These are phyloP conservation scores for Lactarius sanguifluus DNA, from an alignment of 768 basidiomycete genomes.

Conservation along the genomic window DNA sequence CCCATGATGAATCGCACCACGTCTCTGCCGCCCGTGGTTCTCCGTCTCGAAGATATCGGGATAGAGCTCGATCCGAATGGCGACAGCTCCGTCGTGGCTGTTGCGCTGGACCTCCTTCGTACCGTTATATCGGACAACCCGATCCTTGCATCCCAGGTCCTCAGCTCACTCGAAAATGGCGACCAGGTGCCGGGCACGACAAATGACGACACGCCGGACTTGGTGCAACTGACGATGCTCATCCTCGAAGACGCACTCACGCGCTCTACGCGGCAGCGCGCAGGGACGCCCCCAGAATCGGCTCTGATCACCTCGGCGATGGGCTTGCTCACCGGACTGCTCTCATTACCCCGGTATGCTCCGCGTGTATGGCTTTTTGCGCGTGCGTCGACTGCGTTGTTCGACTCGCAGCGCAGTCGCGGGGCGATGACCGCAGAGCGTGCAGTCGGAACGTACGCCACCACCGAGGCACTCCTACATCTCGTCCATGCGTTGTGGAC, in stretches of 20 bases:
- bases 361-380: conserved; percentile 87
- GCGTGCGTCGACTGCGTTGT: conserved; percentile 73
- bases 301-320: conserved; percentile 77
- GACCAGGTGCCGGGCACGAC: conserved; percentile 46
- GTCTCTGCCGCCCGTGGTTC: conserved; percentile 27
- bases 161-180: conserved; percentile 64
- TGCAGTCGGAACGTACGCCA: conserved; percentile 71
- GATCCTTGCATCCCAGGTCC: conserved; percentile 58
- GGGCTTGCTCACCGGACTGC: conserved; percentile 74
- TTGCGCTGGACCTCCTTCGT: conserved; percentile 76
- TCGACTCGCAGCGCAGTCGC: conserved; percentile 68
- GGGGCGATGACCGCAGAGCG: conserved; percentile 66
- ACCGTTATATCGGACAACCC: conserved; percentile 74
- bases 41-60: conserved; percentile 67
- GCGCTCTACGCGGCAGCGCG: conserved; percentile 43
- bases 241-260: conserved; percentile 77
- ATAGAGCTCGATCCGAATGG: conserved; percentile 64
- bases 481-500: conserved; percentile 74
- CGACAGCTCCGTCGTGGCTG: conserved; percentile 65
- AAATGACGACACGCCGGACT: conserved; percentile 59
- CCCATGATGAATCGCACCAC: conserved; percentile 6
- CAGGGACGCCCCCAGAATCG: conserved; percentile 46
- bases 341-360: conserved; percentile 73
- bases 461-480: conserved; percentile 75
- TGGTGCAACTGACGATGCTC: conserved; percentile 78